Evolutionary conservation across 495 filamentous ascomycete species (phyloP), one percentile per base, ranked within the genome.

Genomic region (Penicillium daleae): DNA sequence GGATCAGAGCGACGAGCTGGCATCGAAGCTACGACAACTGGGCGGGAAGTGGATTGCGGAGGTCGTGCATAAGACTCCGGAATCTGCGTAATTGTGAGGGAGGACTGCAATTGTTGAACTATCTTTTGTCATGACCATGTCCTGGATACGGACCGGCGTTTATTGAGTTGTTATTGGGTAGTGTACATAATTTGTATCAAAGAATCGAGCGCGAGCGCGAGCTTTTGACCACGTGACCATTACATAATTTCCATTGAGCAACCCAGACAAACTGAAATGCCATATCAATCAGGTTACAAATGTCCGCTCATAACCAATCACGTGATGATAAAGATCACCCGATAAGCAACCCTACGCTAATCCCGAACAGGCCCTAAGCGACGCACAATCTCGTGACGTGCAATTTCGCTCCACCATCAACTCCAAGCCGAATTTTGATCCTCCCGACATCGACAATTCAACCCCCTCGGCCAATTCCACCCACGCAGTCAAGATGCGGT

Each of bases 401-500:
- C 69, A 78, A 77, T 76, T 81, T 79, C 77, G 74, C 75, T 81
- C 77, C 77, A 79, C 78, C 76, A 76, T 66, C 64, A 73, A 72
- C 71, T 72, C 69, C 71, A 73, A 66, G 71, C 66, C 66, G 77
- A 79, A 72, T 74, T 79, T 81, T 76, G 77, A 77, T 76, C 74
- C 70, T 78, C 72, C 71, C 75, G 75, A 79, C 76, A 76, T 74
- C 78, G 77, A 80, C 77, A 79, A 78, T 71, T 70, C 72, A 70
- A 71, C 77, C 74, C 56, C 78, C 77, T 77, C 78, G 76, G 74
- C 78, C 74, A 80, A 72, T 70, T 73, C 72, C 74, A 72, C 74
- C 74, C 72, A 79, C 76, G 74, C 77, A 80, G 79, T 76, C 86
- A 95, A 89, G 80, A 97, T 97, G 93, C 90, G 89, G 85, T 96